phyloP scores from a whole-genome alignment of 2,329 filamentous ascomycete species.

The Zelopaecilomyces penicillatus region DNA sequence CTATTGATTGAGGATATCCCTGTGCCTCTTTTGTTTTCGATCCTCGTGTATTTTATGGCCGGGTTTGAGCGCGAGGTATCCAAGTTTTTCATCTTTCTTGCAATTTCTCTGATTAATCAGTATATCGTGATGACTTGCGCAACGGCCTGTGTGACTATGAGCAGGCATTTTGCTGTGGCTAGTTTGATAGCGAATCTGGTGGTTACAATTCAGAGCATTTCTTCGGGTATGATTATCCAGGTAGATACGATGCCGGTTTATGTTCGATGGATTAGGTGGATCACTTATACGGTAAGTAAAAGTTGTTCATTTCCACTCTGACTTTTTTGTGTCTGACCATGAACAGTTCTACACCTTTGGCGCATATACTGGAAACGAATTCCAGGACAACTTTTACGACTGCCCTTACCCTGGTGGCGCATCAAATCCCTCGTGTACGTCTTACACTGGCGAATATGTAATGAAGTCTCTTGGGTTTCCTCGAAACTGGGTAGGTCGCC shows the following conservation, averaged over 20 bases:
- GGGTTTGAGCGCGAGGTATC: slow-evolving; percentile 56
- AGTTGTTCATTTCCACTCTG: background rate
- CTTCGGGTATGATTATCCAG: slow-evolving; percentile 71
- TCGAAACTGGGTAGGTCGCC: slow-evolving; percentile 55
- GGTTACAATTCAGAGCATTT: slow-evolving; percentile 66
- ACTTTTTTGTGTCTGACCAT: background rate
- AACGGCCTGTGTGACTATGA: slow-evolving; percentile 55
- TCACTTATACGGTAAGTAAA: slow-evolving; percentile 45
- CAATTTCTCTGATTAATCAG: slow-evolving; percentile 59
- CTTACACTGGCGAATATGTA: slow-evolving; percentile 63
- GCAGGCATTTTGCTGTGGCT: slow-evolving; percentile 60
- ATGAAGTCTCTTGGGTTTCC: slow-evolving; percentile 63
- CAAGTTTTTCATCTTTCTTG: slow-evolving; percentile 66
- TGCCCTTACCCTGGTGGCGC: slow-evolving; percentile 58
- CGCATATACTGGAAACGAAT: slow-evolving; percentile 64
- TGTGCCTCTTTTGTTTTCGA: slow-evolving; percentile 60
- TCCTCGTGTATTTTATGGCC: slow-evolving; percentile 72
- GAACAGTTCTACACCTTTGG: slow-evolving; percentile 60
- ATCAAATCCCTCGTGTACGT: slow-evolving; percentile 54
- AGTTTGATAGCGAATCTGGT: slow-evolving; percentile 64
- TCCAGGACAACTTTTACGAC: slow-evolving; percentile 62
- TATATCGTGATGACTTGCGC: slow-evolving; percentile 68
- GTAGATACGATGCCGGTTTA: slow-evolving; percentile 65
- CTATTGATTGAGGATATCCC: slow-evolving; percentile 64
- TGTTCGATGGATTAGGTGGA: slow-evolving; percentile 69